These are phyloP conservation scores for Podospora anserina DNA, from an alignment of 495 filamentous ascomycete species.

Conservation along the genomic window DNA sequence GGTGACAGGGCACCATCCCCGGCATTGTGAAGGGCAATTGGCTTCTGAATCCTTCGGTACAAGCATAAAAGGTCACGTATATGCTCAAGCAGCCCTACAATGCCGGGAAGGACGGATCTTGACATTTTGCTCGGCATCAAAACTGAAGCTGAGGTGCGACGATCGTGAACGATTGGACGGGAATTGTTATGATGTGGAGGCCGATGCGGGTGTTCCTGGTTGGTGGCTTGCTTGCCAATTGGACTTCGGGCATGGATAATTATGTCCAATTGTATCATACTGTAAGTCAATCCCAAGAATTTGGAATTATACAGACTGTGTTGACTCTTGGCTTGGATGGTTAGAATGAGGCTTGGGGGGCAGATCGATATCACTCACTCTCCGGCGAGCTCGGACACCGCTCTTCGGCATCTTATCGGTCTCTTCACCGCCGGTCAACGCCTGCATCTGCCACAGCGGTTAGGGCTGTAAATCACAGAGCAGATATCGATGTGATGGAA, in stretches of 20 bases:
- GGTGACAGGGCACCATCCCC: background rate
- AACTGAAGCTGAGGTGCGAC: background rate
- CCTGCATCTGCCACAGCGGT: background rate
- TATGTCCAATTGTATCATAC: background rate
- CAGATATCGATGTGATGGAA: background rate
- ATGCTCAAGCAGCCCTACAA: background rate
- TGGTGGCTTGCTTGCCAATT: background rate
- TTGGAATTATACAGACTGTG: background rate
- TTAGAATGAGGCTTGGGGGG: background rate
- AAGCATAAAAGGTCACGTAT: background rate
- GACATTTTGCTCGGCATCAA: background rate
- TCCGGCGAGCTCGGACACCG: background rate
- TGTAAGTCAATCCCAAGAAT: background rate
- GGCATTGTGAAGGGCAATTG: background rate
- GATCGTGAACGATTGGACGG: background rate
- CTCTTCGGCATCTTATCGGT: background rate
- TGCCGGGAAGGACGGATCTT: background rate
- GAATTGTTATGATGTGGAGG: background rate
- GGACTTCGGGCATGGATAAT: background rate
- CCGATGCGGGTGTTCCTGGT: background rate
- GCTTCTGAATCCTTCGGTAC: background rate
- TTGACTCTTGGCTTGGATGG: background rate
- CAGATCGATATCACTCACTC: background rate
- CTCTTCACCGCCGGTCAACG: background rate
- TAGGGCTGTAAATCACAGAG: background rate